Percentiles rank a stretch among this genome's conserved stretches.
These are phyloP conservation scores for Verruconis gallopava DNA, from an alignment of 2,329 filamentous ascomycete species.

Conservation along the genomic window DNA sequence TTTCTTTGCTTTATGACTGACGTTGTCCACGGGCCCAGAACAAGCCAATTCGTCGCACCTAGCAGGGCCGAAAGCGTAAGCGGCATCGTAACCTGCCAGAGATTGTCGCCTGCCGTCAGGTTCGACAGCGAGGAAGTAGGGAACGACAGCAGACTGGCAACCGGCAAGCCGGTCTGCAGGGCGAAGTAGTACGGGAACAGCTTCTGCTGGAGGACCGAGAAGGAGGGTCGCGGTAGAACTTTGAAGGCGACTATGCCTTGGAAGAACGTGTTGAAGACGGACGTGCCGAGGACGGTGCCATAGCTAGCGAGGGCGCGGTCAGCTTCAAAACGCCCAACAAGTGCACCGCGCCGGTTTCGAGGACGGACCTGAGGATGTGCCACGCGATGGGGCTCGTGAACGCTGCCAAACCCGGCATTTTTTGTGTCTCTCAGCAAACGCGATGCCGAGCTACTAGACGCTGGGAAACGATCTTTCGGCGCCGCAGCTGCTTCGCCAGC, in stretches of 20 bases:
- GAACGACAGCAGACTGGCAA: slow-evolving; percentile 65
- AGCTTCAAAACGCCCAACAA: slow-evolving; percentile 9
- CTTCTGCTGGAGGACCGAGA: slow-evolving; percentile 64
- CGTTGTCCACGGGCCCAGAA: slow-evolving; percentile 64
- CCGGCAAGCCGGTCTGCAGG: slow-evolving; percentile 64
- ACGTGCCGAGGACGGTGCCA: slow-evolving; percentile 73
- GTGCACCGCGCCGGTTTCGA: too few species aligned
- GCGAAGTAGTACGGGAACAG: slow-evolving; percentile 85
- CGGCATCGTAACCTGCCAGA: slow-evolving; percentile 1
- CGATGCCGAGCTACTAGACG: too few species aligned
- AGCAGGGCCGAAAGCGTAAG: slow-evolving; percentile 58
- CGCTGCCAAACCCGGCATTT: slow-evolving; percentile 32
- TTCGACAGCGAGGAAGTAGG: slow-evolving; percentile 60
- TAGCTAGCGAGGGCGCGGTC: slow-evolving; percentile 44
- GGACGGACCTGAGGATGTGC: slow-evolving; percentile 62
- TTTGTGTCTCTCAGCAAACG: too few species aligned
- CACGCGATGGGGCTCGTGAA: slow-evolving; percentile 57
- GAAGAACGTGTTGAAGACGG: slow-evolving; percentile 78
- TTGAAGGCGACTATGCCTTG: slow-evolving; percentile 62
- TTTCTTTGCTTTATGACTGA: slow-evolving; percentile 63
- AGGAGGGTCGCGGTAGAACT: slow-evolving; percentile 64
- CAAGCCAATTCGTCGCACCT: slow-evolving; percentile 54
- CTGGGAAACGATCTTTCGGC: too few species aligned
- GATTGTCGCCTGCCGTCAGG: slow-evolving; percentile 51
- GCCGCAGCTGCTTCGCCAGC: too few species aligned